Evolutionary conservation across 108 stramenopile species (phyloP).

Genomic region (Cyclotella atomus): DNA sequence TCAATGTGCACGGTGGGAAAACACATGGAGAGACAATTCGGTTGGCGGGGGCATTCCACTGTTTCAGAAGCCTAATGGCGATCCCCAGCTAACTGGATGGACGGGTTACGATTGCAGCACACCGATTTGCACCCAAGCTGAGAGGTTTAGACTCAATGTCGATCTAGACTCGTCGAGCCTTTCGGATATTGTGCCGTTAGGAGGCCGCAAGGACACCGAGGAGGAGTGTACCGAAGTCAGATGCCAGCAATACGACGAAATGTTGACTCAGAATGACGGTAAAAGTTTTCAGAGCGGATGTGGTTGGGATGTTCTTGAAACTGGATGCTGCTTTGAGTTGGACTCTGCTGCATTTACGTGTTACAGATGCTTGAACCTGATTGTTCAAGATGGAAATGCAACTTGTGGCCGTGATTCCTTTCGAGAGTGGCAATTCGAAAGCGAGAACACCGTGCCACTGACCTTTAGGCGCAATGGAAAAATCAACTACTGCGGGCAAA

Average conservation of each 20-base stretch:
- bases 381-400: conserved; percentile 28
- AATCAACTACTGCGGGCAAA: conserved; percentile 49
- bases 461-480: conserved; percentile 32
- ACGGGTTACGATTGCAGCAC: conserved; percentile 81
- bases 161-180: conserved; percentile 14
- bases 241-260: conserved; percentile 54
- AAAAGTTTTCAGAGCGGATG: conserved; percentile 78
- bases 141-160: conserved; percentile 63
- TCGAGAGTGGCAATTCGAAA: conserved; percentile 23
- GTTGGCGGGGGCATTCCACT: conserved; percentile 70
- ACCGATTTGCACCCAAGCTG: conserved; percentile 87
- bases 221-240: conserved; percentile 48
- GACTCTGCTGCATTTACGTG: conserved; percentile 22
- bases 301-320: conserved; percentile 75
- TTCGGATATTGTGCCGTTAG: conserved; percentile 46
- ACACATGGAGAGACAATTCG: conserved; percentile 65
- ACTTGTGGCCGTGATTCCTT: conserved; percentile 32
- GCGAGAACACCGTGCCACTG: conserved; percentile 24
- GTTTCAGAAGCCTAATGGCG: conserved; percentile 73
- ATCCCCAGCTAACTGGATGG: conserved; percentile 87
- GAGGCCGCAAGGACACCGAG: conserved; percentile 69
- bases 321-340: conserved; percentile 70
- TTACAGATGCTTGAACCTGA: conserved; percentile 38
- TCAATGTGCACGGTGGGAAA: conserved; percentile 66
- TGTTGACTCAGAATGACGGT: conserved; percentile 62